A percentile compares a stretch with the other conserved stretches of the same genome.
phyloP scores from a whole-genome alignment of 1,284 basidiomycete species.

The Stereum hirsutum region DNA sequence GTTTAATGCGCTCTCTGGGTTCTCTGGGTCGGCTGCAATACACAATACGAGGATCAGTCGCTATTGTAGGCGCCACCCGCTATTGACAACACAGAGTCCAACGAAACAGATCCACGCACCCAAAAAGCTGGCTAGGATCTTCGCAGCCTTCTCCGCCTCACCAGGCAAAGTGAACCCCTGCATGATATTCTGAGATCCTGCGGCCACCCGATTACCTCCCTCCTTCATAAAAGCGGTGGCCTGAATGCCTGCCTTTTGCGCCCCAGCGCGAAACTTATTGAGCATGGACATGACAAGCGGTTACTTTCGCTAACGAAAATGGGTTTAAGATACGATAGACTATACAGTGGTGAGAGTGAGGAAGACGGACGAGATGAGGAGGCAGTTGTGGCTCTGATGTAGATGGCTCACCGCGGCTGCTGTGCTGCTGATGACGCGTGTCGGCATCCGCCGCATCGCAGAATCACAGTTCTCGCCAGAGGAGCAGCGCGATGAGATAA shows the following conservation, averaged over 20 bases:
- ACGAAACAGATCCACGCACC: conserved; percentile 39
- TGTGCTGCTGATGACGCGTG: too few relatives aligned
- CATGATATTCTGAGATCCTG: conserved; percentile 65
- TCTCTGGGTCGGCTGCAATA: conserved; percentile 72
- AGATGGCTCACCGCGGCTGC: too few relatives aligned
- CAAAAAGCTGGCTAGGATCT: conserved; percentile 84
- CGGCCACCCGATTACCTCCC: conserved; percentile 57
- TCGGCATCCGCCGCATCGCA: too few relatives aligned
- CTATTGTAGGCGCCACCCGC: too few relatives aligned
- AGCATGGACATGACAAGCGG: conserved; percentile 48
- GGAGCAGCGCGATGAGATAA: too few relatives aligned
- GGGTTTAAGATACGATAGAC: neutral
- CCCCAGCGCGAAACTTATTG: conserved; percentile 74
- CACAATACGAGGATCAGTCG: neutral
- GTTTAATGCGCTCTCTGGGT: conserved; percentile 89
- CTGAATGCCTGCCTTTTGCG: conserved; percentile 74
- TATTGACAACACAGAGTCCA: neutral
- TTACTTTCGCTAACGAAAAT: too few relatives aligned
- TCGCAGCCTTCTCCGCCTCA: conserved; percentile 87
- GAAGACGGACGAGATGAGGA: too few relatives aligned
- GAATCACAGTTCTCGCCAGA: too few relatives aligned
- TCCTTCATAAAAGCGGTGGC: conserved; percentile 67
- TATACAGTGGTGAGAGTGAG: neutral
- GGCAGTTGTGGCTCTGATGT: too few relatives aligned
- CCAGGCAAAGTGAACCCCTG: conserved; percentile 82